Conservation (phyloP, 225 moss, liverwort and hornwort species). For the Marchantia paleacea region DNA sequence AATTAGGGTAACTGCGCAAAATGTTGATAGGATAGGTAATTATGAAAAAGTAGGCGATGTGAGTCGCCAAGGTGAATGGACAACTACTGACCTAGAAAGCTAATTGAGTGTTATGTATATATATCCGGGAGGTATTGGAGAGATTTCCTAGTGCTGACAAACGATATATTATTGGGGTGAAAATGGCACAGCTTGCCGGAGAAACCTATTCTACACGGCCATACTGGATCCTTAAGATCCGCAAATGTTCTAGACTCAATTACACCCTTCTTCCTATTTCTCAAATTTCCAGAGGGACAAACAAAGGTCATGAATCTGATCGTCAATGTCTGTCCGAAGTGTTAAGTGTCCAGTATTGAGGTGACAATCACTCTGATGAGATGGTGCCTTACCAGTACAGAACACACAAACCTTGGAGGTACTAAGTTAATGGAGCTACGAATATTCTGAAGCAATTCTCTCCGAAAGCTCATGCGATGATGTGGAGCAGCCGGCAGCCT, state of each 20-base stretch:
- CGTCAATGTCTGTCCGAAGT: neutral
- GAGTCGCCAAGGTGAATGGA: too few species aligned
- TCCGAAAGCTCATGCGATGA: slow-evolving; percentile 7
- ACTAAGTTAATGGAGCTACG: neutral
- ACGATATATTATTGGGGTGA: neutral
- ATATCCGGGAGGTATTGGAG: neutral
- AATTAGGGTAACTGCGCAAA: too few species aligned
- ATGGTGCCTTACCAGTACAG: neutral
- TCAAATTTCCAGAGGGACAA: neutral
- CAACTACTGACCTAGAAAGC: neutral
- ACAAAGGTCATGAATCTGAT: neutral
- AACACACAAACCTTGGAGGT: neutral
- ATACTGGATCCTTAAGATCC: neutral
- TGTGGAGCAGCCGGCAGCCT: neutral
- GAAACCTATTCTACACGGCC: neutral
- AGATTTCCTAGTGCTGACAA: neutral
- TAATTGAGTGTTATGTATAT: neutral
- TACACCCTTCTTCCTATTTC: neutral
- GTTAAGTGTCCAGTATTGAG: neutral
- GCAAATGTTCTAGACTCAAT: neutral
- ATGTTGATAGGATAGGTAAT: too few species aligned
- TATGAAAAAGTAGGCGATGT: neutral
- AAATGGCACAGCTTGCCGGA: neutral
- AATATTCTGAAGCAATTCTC: neutral
- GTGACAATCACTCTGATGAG: neutral